Percentiles rank a stretch among this genome's conserved stretches.
Evolutionary conservation across 331 rosid species (phyloP).

Genomic region (Quercus phellos): DNA sequence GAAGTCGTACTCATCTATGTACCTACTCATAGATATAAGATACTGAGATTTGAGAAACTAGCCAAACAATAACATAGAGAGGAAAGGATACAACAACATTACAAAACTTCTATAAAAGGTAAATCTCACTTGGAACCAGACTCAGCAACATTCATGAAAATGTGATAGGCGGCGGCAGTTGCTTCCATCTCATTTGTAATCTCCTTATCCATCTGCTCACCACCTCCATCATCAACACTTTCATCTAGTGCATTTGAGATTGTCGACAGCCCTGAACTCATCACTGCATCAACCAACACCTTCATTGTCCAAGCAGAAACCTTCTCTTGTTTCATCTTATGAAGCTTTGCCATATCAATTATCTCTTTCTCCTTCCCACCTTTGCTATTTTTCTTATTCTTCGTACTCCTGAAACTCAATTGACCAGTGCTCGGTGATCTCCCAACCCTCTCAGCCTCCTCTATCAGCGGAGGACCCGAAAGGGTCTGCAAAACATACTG

Average conservation of each 20-base stretch:
- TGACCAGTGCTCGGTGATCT: slow-evolving; percentile 41
- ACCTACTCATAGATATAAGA: slow-evolving; percentile 36
- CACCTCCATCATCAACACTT: slow-evolving; percentile 39
- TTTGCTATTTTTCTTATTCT: slow-evolving; percentile 38
- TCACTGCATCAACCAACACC: slow-evolving; percentile 72
- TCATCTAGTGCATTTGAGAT: slow-evolving; percentile 59
- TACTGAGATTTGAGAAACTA: background rate
- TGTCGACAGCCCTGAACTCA: slow-evolving; percentile 76
- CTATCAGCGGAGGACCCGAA: slow-evolving; percentile 65
- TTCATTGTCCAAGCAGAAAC: slow-evolving; percentile 98
- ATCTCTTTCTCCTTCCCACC: slow-evolving; percentile 42
- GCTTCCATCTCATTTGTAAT: slow-evolving; percentile 95
- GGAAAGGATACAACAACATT: background rate
- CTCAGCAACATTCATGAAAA: slow-evolving; percentile 65
- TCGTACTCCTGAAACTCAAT: slow-evolving; percentile 56
- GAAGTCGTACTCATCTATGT: slow-evolving; percentile 71
- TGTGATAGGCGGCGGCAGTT: slow-evolving; percentile 63
- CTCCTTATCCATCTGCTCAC: slow-evolving; percentile 56
- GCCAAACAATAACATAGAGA: background rate
- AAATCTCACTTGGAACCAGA: slow-evolving; percentile 52
- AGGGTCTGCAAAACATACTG: slow-evolving; percentile 80
- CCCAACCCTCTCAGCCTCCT: slow-evolving; percentile 58
- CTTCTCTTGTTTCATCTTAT: slow-evolving; percentile 74
- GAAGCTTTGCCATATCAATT: slow-evolving; percentile 71
- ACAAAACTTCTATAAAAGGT: slow-evolving; percentile 1